A percentile compares a stretch with the other conserved stretches of the same genome.
phyloP scores from a whole-genome alignment of 2,329 filamentous ascomycete genomes.

The Pleurostoma richardsiae region DNA sequence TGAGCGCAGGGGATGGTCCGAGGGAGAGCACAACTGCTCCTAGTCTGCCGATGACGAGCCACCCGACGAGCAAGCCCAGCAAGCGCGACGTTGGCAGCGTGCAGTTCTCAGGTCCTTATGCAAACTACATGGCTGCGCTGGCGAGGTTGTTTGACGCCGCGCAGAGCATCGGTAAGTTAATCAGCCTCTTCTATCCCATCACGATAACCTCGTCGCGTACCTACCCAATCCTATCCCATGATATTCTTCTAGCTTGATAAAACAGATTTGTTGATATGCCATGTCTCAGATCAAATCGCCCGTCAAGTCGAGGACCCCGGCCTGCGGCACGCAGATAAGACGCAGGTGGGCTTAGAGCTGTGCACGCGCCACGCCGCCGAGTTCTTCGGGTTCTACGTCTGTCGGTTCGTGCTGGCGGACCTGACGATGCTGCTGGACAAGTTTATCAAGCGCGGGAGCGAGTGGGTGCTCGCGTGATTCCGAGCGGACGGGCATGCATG shows the following conservation, averaged over 20 bases:
- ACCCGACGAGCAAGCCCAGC: constrained; percentile 60
- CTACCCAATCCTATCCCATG: too few relatives aligned
- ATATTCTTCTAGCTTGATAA: neutral
- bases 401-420: constrained; percentile 88
- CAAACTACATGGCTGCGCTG: constrained; percentile 85
- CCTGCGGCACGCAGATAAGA: constrained; percentile 84
- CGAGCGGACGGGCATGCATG: neutral
- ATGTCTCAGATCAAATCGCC: constrained; percentile 75
- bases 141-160: constrained; percentile 89
- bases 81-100: constrained; percentile 67
- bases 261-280: constrained; percentile 15
- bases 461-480: constrained; percentile 67
- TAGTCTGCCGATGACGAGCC: constrained; percentile 71
- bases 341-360: constrained; percentile 90
- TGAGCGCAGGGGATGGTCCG: constrained; percentile 42
- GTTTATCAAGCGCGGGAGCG: constrained; percentile 91
- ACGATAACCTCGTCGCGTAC: neutral
- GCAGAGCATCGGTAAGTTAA: constrained; percentile 76
- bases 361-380: constrained; percentile 91
- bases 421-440: constrained; percentile 85
- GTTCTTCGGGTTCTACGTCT: constrained; percentile 96
- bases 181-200: constrained; percentile 1
- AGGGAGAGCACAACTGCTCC: constrained; percentile 60
- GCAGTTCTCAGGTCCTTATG: constrained; percentile 77
- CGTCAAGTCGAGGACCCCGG: constrained; percentile 95